Percentiles rank a stretch among this genome's conserved stretches.
Conservation (phyloP, 2,329 filamentous ascomycete genomes). For the Neonectria hederae region DNA sequence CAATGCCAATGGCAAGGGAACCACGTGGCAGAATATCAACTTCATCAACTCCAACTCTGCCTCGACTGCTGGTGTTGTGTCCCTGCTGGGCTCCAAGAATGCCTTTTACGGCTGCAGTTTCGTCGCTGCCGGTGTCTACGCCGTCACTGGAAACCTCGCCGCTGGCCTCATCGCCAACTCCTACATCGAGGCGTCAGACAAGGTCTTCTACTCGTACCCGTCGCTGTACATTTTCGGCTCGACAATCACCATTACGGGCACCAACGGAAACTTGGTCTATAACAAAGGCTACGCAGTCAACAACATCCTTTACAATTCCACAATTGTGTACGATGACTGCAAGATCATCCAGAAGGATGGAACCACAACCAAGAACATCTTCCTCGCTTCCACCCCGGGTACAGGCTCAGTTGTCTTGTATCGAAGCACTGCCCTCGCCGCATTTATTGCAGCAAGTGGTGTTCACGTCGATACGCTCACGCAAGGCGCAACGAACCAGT, state of each 20-base stretch:
- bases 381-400: conserved; percentile 53
- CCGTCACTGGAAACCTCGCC: conserved; percentile 43
- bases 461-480: conserved; percentile 45
- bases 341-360: conserved; percentile 45
- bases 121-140: conserved; percentile 47
- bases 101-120: conserved; percentile 54
- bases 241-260: conserved; percentile 51
- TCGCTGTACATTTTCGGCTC: conserved; percentile 55
- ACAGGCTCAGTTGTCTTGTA: conserved; percentile 52
- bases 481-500: conserved; percentile 46
- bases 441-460: conserved; percentile 50
- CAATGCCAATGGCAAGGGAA: conserved; percentile 4
- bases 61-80: conserved; percentile 13
- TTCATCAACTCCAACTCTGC: conserved; percentile 28
- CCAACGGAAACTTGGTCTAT: conserved; percentile 46
- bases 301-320: conserved; percentile 49
- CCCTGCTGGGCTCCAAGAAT: conserved; percentile 28
- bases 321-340: conserved; percentile 52
- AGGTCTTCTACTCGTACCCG: conserved; percentile 52
- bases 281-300: conserved; percentile 47
- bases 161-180: conserved; percentile 54
- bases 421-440: conserved; percentile 50
- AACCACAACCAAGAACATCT: conserved; percentile 50
- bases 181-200: conserved; percentile 55
- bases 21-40: conserved; percentile 33